Evolutionary conservation across 139 green algal species (phyloP).

Genomic region (Prasinococcaceae sp.): DNA sequence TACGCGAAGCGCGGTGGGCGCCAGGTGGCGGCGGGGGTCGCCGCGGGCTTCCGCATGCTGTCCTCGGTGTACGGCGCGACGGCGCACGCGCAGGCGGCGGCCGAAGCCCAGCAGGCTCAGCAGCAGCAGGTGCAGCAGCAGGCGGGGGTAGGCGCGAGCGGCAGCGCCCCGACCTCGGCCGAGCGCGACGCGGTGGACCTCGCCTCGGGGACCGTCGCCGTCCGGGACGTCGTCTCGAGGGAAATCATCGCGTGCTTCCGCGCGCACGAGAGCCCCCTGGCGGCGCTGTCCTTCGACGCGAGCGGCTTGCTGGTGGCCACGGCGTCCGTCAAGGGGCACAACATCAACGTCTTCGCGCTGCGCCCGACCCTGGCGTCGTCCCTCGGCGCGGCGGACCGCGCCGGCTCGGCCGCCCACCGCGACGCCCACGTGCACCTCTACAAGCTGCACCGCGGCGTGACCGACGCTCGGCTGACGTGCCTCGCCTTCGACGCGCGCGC

Average conservation of each 20-base stretch:
- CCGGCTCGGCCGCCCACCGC: conserved; percentile 2
- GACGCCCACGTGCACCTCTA: conserved; percentile 30
- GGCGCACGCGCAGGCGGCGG: no score
- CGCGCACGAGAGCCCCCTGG: conserved; percentile 32
- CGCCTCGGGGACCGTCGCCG: no score
- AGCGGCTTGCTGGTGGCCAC: conserved; percentile 41
- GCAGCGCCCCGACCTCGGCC: no score
- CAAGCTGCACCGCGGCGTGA: conserved; percentile 49
- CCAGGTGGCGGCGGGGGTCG: no score
- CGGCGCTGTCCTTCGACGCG: conserved; percentile 34
- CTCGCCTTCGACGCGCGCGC: conserved; percentile 35
- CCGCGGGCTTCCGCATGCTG: no score
- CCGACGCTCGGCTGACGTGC: conserved; percentile 39
- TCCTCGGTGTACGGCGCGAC: no score
- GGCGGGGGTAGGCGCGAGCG: no score
- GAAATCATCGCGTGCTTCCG: conserved; percentile 36
- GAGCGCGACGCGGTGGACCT: no score
- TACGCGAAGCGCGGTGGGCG: no score
- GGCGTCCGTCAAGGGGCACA: conserved; percentile 36
- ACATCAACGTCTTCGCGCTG: conserved; percentile 35
- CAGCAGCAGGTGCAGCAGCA: no score
- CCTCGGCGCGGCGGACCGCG: background rate
- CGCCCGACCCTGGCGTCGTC: background rate
- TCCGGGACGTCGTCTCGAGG: conserved; percentile 33
- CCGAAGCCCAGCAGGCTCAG: no score